Evolutionary conservation across 257 asterid genomes (phyloP).

Genomic region (Lantana camara): DNA sequence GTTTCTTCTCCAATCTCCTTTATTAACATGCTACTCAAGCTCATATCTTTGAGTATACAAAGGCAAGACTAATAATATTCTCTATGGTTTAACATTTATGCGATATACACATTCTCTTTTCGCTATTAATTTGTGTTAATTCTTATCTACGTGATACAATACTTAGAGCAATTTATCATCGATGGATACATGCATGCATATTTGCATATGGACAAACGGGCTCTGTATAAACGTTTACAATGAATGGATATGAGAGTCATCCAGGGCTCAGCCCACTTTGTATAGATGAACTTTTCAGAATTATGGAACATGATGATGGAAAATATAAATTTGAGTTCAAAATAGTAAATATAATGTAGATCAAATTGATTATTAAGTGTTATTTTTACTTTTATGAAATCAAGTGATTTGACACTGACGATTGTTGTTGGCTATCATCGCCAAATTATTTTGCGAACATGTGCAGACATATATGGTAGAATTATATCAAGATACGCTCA

Average conservation of each 20-base stretch:
- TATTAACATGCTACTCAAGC: slow-evolving; percentile 86
- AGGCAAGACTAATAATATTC: slow-evolving; percentile 52
- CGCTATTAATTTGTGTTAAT: slow-evolving; percentile 21
- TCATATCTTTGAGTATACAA: slow-evolving; percentile 88
- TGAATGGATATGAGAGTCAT: slow-evolving; percentile 80
- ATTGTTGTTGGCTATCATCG: background rate
- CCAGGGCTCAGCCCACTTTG: no score
- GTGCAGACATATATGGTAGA: slow-evolving; percentile 95
- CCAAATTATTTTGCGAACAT: slow-evolving; percentile 27
- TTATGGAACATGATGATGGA: slow-evolving; percentile 70
- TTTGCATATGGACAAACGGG: slow-evolving; percentile 99
- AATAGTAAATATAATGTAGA: slow-evolving; percentile 46
- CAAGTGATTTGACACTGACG: background rate
- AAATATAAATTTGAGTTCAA: slow-evolving; percentile 74
- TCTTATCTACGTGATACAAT: slow-evolving; percentile 48
- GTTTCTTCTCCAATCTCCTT: no score
- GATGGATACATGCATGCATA: slow-evolving; percentile 94
- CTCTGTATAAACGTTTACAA: slow-evolving; percentile 94
- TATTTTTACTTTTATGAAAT: background rate
- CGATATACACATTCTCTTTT: slow-evolving; percentile 3
- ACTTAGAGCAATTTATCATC: slow-evolving; percentile 90
- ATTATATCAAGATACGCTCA: slow-evolving; percentile 82
- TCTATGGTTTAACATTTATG: background rate
- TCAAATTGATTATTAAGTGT: slow-evolving; percentile 13
- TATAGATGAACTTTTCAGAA: slow-evolving; percentile 76